phyloP scores from a whole-genome alignment of 192 early-diverging fungal genomes.

The Coemansia sp. region DNA sequence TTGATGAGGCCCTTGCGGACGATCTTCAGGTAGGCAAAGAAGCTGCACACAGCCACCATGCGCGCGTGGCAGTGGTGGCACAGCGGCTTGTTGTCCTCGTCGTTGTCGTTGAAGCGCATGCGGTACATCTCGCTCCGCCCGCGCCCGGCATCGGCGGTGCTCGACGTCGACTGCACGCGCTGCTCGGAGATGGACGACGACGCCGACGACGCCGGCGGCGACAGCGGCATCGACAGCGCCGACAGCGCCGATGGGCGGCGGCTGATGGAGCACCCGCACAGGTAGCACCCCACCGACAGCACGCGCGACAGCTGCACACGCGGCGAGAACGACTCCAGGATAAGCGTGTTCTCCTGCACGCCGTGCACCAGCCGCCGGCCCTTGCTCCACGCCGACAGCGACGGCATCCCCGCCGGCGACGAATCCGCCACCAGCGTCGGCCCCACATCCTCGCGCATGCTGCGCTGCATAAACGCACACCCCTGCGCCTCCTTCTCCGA shows the following conservation, averaged over 20 bases:
- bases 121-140: conserved; percentile 28
- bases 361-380: conserved; percentile 41
- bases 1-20: conserved; percentile 48
- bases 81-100: conserved; percentile 46
- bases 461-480: conserved; percentile 44
- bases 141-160: not conserved
- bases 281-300: conserved; percentile 41
- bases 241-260: not conserved
- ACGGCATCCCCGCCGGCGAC: conserved; percentile 13
- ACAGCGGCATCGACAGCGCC: not conserved
- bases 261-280: conserved; percentile 38
- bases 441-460: conserved; percentile 48
- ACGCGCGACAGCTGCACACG: conserved; percentile 23
- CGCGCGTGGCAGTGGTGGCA: conserved; percentile 39
- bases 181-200: conserved; percentile 2
- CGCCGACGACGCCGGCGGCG: conserved; percentile 2
- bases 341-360: conserved; percentile 41
- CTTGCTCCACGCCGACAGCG: conserved; percentile 37
- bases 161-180: conserved; percentile 5
- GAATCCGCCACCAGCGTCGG: conserved; percentile 37
- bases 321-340: conserved; percentile 44
- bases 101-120: conserved; percentile 47
- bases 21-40: conserved; percentile 46
- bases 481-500: conserved; percentile 38
- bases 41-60: conserved; percentile 52